Base-by-base conservation (phyloP, 345 rosid species). In the Populus pruinosa region DNA sequence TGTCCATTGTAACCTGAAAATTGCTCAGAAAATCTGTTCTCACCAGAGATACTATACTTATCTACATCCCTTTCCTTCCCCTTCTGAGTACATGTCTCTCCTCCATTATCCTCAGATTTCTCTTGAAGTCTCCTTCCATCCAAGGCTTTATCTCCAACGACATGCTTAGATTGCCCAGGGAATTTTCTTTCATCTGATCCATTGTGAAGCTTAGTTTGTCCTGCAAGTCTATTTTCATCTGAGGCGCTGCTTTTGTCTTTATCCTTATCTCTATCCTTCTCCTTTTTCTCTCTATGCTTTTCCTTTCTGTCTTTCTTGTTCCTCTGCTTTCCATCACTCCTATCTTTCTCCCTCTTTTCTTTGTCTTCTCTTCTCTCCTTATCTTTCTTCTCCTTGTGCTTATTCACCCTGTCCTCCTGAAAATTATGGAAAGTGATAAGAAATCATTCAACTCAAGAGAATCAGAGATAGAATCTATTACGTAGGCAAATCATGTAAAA, bases 331-430 rank as follows among this genome's bases (percentile, higher is more conserved):
- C 86, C 91, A 86, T 85, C 86, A 77, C 87, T 84, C 77, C 83
- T 81, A 79, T 86, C 90, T 82, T 88, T 90, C 70, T 86, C 89
- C 75, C 74, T 87, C 69, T 81, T 88, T 76, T 86, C 91, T 74
- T 86, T 85, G 66, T 86, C 85, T 70, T 86, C 87, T 68, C 77
- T 87, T 84, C 83, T 87, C 63, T 85, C 89, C 68, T 82, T 88
- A 66, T 85, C 87, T 69, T 84, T 87, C 84, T 79, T 86, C 63
- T 90, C 91, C 77, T 87, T 88, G 76, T 76, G 86, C 59, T 80
- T 90, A 74, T 86, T 88, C 80, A 86, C 91, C 84, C 83, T 86
- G 66, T 70, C 76, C 65, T 86, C 91, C 93, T 90, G 86, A 59
- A 59, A 65, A 77, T 38, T 39, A 50, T 59, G 53, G 53, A 47